A percentile compares a stretch with the other conserved stretches of the same genome.
Conservation (phyloP, 176 grass and related monocot species). For the Paspalum vaginatum region DNA sequence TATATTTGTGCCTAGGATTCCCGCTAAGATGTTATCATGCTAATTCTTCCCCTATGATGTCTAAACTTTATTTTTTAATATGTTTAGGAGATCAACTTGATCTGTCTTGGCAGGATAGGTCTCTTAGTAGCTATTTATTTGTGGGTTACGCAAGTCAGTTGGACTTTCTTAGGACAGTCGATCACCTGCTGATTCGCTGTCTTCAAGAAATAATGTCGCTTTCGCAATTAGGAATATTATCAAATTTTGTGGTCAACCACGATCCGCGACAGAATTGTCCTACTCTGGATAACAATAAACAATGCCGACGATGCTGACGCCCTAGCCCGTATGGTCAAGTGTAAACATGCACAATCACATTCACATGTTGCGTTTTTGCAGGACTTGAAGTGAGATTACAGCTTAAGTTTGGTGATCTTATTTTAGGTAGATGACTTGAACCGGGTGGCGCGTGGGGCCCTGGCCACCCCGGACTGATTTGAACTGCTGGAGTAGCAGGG, state of each 20-base stretch:
- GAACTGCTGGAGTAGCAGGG: constrained; percentile 10
- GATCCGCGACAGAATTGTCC: constrained; percentile 16
- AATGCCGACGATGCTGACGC: background rate
- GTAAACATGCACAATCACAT: background rate
- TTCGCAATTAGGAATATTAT: background rate
- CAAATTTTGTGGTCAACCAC: constrained; percentile 30
- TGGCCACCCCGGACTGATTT: constrained; percentile 26
- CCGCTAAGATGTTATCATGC: background rate
- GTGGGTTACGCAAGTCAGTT: constrained; percentile 22
- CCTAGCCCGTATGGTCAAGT: background rate
- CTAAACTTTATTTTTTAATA: constrained; percentile 1
- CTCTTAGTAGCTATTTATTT: background rate
- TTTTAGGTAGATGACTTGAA: background rate
- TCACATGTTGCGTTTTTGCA: background rate
- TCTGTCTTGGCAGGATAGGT: background rate
- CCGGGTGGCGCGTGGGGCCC: background rate
- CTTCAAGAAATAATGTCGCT: background rate
- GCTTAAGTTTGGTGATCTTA: background rate
- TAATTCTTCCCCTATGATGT: background rate
- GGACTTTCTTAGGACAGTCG: constrained; percentile 14
- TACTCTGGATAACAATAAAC: constrained; percentile 6
- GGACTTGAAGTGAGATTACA: background rate
- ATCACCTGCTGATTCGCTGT: constrained; percentile 6
- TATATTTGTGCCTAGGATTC: background rate
- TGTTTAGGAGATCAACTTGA: constrained; percentile 19